Evolutionary conservation across 2,329 filamentous ascomycete species (phyloP), one percentile per base, ranked within the genome.

Genomic region (Incumbomyces delicatus): DNA sequence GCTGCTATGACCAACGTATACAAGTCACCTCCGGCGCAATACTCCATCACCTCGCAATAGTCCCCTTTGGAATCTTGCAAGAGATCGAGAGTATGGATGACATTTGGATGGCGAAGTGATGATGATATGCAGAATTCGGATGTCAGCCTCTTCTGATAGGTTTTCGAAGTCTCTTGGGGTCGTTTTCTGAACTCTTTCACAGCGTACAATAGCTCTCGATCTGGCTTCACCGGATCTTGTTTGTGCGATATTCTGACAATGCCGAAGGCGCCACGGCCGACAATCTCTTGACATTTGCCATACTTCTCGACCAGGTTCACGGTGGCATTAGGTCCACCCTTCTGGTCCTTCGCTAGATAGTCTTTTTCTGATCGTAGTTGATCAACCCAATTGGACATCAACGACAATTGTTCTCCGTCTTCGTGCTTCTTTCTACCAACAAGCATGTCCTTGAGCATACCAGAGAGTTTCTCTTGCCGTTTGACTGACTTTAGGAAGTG

Each of bases 11-110:
- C 85, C 4, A 98, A 76, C 0, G 88, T 95, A 66, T 96, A 96
- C 18, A 98, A 74, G 63, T 98, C 92, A 49, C 92, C 92, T 50
- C 92, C 92, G 32, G 90, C 89, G 63, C 92, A 98, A 63, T 92
- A 98, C 67, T 98, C 92, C 92, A 98, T 98, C 44, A 98, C 92
- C 65, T 98, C 92, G 66, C 92, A 98, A 66, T 92, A 96, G 62
- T 95, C 88, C 50, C 92, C 92, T 69, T 96, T 96, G 58, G 90
- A 81, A 61, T 98, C 92, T 66, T 95, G 87, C 34, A 98, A 77
- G 10, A 98, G 76, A 62, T 98, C 92, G 44, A 98, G 78, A 1
- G 92, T 98, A 66, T 95, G 92, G 58, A 98, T 98, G 59, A 98
- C 87, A 62, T 98, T 98, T 12, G 92, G 90, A 63, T 98, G 92